phyloP scores from a whole-genome alignment of 1,284 basidiomycete species.

The Leccinum holopus region DNA sequence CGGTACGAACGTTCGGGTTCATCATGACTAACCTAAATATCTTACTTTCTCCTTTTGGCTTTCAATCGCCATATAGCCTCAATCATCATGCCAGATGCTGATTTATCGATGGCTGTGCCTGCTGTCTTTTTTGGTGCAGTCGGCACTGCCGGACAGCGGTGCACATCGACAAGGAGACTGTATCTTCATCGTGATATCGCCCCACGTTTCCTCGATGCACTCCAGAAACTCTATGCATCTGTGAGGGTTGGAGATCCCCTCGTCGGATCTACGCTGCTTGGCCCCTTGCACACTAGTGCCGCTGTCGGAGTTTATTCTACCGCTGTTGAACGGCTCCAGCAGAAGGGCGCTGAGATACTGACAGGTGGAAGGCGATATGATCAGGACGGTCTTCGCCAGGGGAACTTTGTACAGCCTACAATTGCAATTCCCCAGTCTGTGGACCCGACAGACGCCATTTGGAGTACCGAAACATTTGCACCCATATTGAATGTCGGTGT shows the following conservation, averaged over 20 bases:
- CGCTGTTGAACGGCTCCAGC: slow-evolving; percentile 64
- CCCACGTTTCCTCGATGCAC: slow-evolving; percentile 68
- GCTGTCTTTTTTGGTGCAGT: slow-evolving; percentile 92
- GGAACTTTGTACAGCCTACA: slow-evolving; percentile 89
- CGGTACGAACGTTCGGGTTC: slow-evolving; percentile 43
- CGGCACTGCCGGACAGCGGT: slow-evolving; percentile 93
- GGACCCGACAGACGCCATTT: slow-evolving; percentile 57
- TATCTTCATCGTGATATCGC: slow-evolving; percentile 85
- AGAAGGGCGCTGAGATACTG: slow-evolving; percentile 74
- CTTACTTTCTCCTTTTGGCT: slow-evolving; percentile 20
- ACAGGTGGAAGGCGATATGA: slow-evolving; percentile 62
- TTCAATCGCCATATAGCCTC: slow-evolving; percentile 54
- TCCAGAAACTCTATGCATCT: slow-evolving; percentile 70
- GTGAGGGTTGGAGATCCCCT: slow-evolving; percentile 84
- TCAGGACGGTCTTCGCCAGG: slow-evolving; percentile 53
- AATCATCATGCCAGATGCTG: slow-evolving; percentile 91
- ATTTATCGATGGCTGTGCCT: slow-evolving; percentile 84
- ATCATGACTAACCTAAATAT: slow-evolving; percentile 16
- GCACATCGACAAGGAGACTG: slow-evolving; percentile 89
- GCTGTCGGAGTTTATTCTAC: slow-evolving; percentile 68
- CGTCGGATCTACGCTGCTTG: slow-evolving; percentile 69
- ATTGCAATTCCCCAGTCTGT: slow-evolving; percentile 68
- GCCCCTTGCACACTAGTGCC: slow-evolving; percentile 76
- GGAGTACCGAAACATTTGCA: slow-evolving; percentile 84
- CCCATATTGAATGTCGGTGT: slow-evolving; percentile 86